Evolutionary conservation across 495 filamentous ascomycete species (phyloP).

Genomic region (Hypoxylon trugodes): DNA sequence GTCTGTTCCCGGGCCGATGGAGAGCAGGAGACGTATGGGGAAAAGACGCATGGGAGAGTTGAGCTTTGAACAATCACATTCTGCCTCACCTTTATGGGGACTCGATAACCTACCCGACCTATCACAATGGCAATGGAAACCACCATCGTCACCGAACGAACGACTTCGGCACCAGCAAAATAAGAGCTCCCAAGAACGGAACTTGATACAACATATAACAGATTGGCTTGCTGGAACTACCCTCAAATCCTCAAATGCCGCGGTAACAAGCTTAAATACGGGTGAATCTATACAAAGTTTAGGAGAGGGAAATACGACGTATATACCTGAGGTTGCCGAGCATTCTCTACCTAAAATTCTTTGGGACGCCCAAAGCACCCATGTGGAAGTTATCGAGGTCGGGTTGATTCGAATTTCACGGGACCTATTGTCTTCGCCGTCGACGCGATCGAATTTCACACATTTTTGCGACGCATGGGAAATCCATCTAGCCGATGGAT

Average conservation of each 20-base stretch:
- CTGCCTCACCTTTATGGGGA: slow-evolving; percentile 49
- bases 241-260: neutral
- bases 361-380: slow-evolving; percentile 17
- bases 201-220: neutral
- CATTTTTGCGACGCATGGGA: slow-evolving; percentile 35
- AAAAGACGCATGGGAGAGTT: slow-evolving; percentile 58
- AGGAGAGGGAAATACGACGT: neutral
- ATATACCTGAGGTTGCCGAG: neutral
- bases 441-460: slow-evolving; percentile 9
- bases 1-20: slow-evolving; percentile 57
- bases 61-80: slow-evolving; percentile 46
- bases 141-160: slow-evolving; percentile 45
- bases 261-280: neutral
- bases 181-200: neutral
- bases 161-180: neutral
- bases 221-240: neutral
- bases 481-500: slow-evolving; percentile 10
- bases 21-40: slow-evolving; percentile 61
- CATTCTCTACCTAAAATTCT: neutral
- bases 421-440: slow-evolving; percentile 13
- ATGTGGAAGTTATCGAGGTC: slow-evolving; percentile 19
- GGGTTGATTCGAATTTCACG: slow-evolving; percentile 17
- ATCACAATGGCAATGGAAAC: slow-evolving; percentile 59
- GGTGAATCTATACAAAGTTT: neutral
- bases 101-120: slow-evolving; percentile 50